Percentiles rank a stretch among this genome's conserved stretches.
Conservation (phyloP, 495 filamentous ascomycete species). For the Corynascus novoguineensis region DNA sequence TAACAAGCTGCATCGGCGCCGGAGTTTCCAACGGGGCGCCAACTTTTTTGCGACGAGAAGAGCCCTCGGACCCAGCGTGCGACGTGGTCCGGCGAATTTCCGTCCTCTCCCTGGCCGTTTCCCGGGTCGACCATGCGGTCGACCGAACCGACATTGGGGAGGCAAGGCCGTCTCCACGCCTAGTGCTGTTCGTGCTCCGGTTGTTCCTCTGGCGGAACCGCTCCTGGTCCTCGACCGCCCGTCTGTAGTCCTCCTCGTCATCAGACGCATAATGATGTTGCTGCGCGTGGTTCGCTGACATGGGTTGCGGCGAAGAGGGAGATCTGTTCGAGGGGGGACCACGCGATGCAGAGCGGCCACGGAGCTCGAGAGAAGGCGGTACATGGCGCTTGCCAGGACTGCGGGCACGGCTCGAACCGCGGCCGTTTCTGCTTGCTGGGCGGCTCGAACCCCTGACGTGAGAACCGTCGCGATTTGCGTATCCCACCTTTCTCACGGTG, state of each 20-base stretch:
- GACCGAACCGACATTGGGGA: conserved; percentile 25
- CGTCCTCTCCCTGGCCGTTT: conserved; percentile 46
- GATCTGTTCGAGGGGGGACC: conserved; percentile 59
- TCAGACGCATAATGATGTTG: conserved; percentile 39
- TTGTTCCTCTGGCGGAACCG: conserved; percentile 53
- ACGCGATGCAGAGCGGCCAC: conserved; percentile 47
- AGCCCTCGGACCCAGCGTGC: conserved; percentile 13
- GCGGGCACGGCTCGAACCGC: conserved; percentile 22
- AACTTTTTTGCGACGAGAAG: conserved; percentile 15
- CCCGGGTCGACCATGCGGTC: conserved; percentile 14
- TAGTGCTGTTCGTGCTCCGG: conserved; percentile 53
- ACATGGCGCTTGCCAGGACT: conserved; percentile 43
- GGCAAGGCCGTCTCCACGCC: conserved; percentile 9
- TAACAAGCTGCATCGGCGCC: conserved; percentile 28
- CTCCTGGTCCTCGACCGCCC: conserved; percentile 57
- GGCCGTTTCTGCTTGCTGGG: conserved; percentile 39
- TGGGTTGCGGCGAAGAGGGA: conserved; percentile 75
- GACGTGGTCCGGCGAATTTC: conserved; percentile 39
- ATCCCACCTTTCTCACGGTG: conserved; percentile 37
- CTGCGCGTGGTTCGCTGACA: conserved; percentile 44
- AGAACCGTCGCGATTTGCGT: conserved; percentile 35
- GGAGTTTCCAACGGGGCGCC: conserved; percentile 26
- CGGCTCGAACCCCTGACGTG: conserved; percentile 36
- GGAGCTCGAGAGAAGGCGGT: conserved; percentile 47
- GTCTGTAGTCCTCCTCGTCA: conserved; percentile 57